These are phyloP conservation scores for Nitzschia palea DNA, from an alignment of 108 stramenopile genomes.

Conservation along the genomic window DNA sequence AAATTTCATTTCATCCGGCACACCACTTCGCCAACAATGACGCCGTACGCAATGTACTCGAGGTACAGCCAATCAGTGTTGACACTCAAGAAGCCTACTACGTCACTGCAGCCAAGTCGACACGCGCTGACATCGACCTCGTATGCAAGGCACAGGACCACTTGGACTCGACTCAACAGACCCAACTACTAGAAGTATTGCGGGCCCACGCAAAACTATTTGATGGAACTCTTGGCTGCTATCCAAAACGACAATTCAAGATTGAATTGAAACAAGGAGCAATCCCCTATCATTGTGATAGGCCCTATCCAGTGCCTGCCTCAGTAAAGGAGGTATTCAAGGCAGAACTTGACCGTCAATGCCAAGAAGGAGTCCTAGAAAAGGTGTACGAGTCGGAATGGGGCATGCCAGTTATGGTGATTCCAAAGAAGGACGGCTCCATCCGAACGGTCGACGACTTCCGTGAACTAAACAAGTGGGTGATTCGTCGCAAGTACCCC, in stretches of 20 bases:
- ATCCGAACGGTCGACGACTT: slow-evolving; percentile 39
- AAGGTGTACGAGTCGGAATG: slow-evolving; percentile 18
- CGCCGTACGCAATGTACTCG: background rate
- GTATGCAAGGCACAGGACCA: background rate
- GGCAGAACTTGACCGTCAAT: slow-evolving; percentile 28
- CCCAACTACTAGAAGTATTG: slow-evolving; percentile 25
- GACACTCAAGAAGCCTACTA: background rate
- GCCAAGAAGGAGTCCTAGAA: slow-evolving; percentile 19
- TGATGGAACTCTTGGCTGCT: slow-evolving; percentile 35
- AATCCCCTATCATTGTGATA: slow-evolving; percentile 29
- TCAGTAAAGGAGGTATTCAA: slow-evolving; percentile 21
- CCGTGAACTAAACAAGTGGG: too few species aligned
- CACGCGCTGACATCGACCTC: background rate
- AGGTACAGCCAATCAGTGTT: background rate
- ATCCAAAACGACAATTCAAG: too few species aligned
- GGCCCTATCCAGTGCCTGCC: slow-evolving; percentile 44
- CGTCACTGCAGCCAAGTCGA: background rate
- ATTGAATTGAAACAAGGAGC: slow-evolving; percentile 43
- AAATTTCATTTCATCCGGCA: background rate
- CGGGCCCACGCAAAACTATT: slow-evolving; percentile 33
- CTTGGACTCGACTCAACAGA: background rate
- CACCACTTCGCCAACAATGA: background rate
- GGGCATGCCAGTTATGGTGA: slow-evolving; percentile 28
- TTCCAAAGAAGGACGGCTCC: slow-evolving; percentile 43
- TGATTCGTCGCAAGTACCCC: slow-evolving; percentile 34